Conservation (phyloP, 805 yeast genomes). For the Groenewaldozyma tartarivorans region DNA sequence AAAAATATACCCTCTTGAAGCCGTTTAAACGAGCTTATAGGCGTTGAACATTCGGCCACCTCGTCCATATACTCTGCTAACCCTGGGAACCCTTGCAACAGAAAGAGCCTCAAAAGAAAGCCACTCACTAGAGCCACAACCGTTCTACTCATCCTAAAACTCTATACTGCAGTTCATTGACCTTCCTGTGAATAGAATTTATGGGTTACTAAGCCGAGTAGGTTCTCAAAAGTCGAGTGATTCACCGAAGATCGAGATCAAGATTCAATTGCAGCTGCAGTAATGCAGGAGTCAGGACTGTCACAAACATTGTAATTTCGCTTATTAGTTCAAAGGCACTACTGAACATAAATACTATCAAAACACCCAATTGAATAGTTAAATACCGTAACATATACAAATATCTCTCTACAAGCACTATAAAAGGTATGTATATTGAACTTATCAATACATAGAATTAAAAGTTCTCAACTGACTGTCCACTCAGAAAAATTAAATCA, state of each 20-base stretch:
- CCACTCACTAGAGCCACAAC: constrained; percentile 10
- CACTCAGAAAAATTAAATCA: no score
- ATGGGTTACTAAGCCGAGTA: no score
- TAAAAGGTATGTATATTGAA: no score
- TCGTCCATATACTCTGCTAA: constrained; percentile 31
- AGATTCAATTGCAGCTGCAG: background rate
- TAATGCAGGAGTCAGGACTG: background rate
- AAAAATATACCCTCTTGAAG: constrained; percentile 61
- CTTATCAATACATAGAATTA: no score
- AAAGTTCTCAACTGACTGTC: no score
- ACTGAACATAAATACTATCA: no score
- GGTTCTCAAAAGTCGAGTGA: no score
- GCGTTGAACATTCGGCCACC: constrained; percentile 62
- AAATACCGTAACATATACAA: no score
- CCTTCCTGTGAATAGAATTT: no score
- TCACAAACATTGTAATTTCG: background rate
- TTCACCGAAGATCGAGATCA: background rate
- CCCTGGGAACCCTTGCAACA: constrained; percentile 17
- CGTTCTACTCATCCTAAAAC: background rate
- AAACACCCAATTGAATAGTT: no score
- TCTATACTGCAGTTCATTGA: background rate
- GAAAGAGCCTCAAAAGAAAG: constrained; percentile 15
- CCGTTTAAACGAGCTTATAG: constrained; percentile 56
- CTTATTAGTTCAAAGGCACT: no score
- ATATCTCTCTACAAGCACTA: no score